Conservation (phyloP, 1,284 basidiomycete species). For the Thelephora terrestris region DNA sequence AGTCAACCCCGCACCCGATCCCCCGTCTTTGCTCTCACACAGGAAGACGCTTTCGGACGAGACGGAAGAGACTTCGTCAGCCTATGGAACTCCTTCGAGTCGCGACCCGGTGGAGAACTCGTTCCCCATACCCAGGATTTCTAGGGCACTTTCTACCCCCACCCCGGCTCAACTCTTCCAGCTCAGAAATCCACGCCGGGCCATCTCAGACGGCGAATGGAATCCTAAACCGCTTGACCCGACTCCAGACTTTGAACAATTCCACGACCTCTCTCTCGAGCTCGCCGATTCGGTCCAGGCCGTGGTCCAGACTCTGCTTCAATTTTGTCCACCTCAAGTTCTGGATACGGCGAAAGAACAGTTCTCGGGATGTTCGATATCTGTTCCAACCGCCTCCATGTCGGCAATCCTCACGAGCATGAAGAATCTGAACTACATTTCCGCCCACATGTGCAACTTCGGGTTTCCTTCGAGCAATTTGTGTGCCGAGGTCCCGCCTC, state of each 20-base stretch:
- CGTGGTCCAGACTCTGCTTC: slow-evolving; percentile 81
- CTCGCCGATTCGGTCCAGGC: slow-evolving; percentile 82
- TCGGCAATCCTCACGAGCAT: slow-evolving; percentile 83
- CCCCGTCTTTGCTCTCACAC: slow-evolving; percentile 21
- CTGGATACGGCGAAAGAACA: slow-evolving; percentile 88
- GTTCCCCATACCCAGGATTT: slow-evolving; percentile 37
- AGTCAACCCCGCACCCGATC: slow-evolving; percentile 38
- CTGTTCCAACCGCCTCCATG: slow-evolving; percentile 77
- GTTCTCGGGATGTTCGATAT: slow-evolving; percentile 77
- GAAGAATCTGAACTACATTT: slow-evolving; percentile 86
- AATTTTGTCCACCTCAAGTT: slow-evolving; percentile 81
- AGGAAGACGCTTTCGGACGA: slow-evolving; percentile 21
- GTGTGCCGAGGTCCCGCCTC: background rate
- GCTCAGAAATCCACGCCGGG: slow-evolving; percentile 52
- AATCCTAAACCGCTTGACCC: slow-evolving; percentile 12
- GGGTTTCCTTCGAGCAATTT: slow-evolving; percentile 13
- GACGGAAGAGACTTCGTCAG: slow-evolving; percentile 25
- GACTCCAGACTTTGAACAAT: slow-evolving; percentile 28
- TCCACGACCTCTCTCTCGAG: slow-evolving; percentile 66
- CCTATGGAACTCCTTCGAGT: slow-evolving; percentile 23
- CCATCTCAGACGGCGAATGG: slow-evolving; percentile 11
- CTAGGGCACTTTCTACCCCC: slow-evolving; percentile 65
- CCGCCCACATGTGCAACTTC: slow-evolving; percentile 62
- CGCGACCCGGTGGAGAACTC: slow-evolving; percentile 25
- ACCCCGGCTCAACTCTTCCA: slow-evolving; percentile 57